Evolutionary conservation across 2,329 filamentous ascomycete genomes (phyloP).

Genomic region (Ophiocordyceps sinensis): DNA sequence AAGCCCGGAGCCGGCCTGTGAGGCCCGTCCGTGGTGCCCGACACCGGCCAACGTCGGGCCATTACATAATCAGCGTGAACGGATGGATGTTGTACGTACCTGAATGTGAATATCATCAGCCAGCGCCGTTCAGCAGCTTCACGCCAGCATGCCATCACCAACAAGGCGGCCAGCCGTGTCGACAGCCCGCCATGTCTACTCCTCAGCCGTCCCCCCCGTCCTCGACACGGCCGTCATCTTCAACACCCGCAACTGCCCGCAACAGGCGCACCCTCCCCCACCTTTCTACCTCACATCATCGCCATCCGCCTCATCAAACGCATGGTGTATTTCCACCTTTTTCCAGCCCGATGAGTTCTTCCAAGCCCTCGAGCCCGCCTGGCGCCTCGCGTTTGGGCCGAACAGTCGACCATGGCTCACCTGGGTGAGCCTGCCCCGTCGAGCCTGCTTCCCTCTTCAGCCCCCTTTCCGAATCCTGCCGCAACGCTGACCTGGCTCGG

Average conservation of each 20-base stretch:
- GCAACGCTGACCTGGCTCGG: slow-evolving; percentile 4
- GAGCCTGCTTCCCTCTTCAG: not conserved
- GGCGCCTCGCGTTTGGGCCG: slow-evolving; percentile 70
- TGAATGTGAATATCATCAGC: too few species aligned
- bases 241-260: slow-evolving; percentile 7
- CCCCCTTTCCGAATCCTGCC: too few species aligned
- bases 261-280: slow-evolving; percentile 6
- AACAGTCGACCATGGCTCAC: slow-evolving; percentile 80
- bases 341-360: slow-evolving; percentile 99
- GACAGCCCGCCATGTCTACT: not conserved
- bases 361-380: slow-evolving; percentile 88
- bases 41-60: too few species aligned
- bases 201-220: not conserved
- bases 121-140: too few species aligned
- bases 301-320: slow-evolving; percentile 67
- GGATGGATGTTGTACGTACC: too few species aligned
- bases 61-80: too few species aligned
- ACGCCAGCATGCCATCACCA: too few species aligned
- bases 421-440: slow-evolving; percentile 55
- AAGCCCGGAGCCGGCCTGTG: too few species aligned
- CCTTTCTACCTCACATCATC: slow-evolving; percentile 29
- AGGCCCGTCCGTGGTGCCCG: too few species aligned
- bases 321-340: slow-evolving; percentile 68
- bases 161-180: too few species aligned
- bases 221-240: not conserved